A percentile compares a stretch with the other conserved stretches of the same genome.
phyloP scores from a whole-genome alignment of 148 eudicot species.

The Polygonum maritimum region DNA sequence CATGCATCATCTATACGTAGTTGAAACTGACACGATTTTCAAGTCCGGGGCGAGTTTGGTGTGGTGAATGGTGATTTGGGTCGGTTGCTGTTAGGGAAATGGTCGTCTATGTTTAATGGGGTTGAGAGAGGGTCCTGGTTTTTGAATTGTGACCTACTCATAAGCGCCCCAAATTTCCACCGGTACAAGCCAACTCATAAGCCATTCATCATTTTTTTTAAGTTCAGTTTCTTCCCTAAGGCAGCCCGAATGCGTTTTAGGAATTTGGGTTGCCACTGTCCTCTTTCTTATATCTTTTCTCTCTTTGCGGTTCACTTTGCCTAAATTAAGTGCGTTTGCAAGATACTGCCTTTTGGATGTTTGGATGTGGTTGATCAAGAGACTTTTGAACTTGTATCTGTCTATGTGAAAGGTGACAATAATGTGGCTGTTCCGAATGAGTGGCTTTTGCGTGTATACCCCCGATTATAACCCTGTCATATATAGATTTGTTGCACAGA shows the following conservation, averaged over 20 bases:
- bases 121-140: neutral
- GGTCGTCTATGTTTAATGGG: neutral
- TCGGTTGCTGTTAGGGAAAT: neutral
- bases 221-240: neutral
- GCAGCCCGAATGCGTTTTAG: conserved; percentile 29
- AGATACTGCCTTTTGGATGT: neutral
- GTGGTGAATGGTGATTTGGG: neutral
- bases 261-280: conserved; percentile 15
- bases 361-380: neutral
- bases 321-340: neutral
- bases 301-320: neutral
- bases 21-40: neutral
- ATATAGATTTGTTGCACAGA: too few relatives aligned
- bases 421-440: too few relatives aligned
- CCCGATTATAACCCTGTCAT: too few relatives aligned
- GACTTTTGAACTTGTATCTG: neutral
- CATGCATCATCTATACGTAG: neutral
- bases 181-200: neutral
- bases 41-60: neutral
- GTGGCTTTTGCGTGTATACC: too few relatives aligned
- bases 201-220: neutral
- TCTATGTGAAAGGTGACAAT: neutral
- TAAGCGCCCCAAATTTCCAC: neutral
- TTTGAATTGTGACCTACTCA: neutral
- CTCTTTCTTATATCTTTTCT: neutral